These are phyloP conservation scores for Teunomyces pallodes DNA, from an alignment of 805 yeast genomes.

Conservation along the genomic window DNA sequence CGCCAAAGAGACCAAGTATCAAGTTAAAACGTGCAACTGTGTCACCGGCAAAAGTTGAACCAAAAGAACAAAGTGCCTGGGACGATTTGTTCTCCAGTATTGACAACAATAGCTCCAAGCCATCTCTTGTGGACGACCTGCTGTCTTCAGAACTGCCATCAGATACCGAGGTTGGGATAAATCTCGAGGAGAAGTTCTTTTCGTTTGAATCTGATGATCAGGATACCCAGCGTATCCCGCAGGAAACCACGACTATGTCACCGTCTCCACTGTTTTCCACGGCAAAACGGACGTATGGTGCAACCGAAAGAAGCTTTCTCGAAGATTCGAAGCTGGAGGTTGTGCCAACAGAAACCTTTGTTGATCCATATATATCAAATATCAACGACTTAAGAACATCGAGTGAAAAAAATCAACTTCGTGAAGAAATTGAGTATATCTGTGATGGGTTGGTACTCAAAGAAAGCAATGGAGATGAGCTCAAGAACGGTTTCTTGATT, in stretches of 20 bases:
- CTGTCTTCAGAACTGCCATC: not conserved
- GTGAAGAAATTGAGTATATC: slow-evolving; percentile 15
- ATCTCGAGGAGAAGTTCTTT: not conserved
- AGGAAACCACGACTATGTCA: not conserved
- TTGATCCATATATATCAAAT: slow-evolving; percentile 6
- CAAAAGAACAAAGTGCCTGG: slow-evolving; percentile 6
- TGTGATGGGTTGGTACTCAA: slow-evolving; percentile 16
- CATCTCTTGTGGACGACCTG: not conserved
- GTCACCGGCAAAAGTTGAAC: slow-evolving; percentile 3
- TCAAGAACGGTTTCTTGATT: not conserved
- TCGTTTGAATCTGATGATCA: not conserved
- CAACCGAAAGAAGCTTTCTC: not conserved
- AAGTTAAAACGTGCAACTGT: not conserved
- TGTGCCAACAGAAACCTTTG: not conserved
- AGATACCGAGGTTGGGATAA: not conserved
- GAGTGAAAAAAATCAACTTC: slow-evolving; percentile 9
- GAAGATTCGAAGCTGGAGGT: not conserved
- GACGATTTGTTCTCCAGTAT: slow-evolving; percentile 1
- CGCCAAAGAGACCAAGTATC: slow-evolving; percentile 1
- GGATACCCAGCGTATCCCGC: not conserved
- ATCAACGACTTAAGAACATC: slow-evolving; percentile 18
- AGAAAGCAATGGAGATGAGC: not conserved
- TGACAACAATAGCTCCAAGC: not conserved
- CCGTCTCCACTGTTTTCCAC: not conserved
- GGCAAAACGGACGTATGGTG: not conserved